These are phyloP conservation scores for Primulina eburnea DNA, from an alignment of 257 asterid species.

Conservation along the genomic window DNA sequence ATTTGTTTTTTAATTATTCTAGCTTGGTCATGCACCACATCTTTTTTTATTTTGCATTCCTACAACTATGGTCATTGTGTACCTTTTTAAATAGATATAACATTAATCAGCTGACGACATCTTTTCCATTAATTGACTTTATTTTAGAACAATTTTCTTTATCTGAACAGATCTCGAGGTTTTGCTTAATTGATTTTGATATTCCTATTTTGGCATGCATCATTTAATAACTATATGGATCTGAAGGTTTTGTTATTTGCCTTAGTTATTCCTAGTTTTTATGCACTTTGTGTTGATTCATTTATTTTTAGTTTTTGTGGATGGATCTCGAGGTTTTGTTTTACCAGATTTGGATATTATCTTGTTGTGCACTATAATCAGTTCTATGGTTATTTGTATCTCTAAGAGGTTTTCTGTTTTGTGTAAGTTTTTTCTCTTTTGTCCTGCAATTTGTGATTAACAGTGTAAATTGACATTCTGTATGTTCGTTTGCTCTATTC, in stretches of 20 bases:
- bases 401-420: no score
- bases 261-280: constrained; percentile 6
- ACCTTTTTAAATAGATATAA: neutral
- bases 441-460: constrained; percentile 17
- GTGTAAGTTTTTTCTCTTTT: neutral
- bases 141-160: neutral
- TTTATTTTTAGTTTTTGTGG: neutral
- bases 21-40: neutral
- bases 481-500: neutral
- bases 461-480: constrained; percentile 2
- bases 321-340: neutral
- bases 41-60: neutral
- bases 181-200: no score
- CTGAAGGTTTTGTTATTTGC: constrained; percentile 6
- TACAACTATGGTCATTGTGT: neutral
- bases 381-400: neutral
- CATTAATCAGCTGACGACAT: neutral
- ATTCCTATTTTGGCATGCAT: neutral
- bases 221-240: constrained; percentile 5
- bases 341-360: neutral
- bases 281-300: neutral
- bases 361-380: neutral
- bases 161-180: neutral
- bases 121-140: no score
- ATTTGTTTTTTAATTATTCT: neutral